Conservation (phyloP, 1,284 basidiomycete genomes). For the Fomitopsis betulina region DNA sequence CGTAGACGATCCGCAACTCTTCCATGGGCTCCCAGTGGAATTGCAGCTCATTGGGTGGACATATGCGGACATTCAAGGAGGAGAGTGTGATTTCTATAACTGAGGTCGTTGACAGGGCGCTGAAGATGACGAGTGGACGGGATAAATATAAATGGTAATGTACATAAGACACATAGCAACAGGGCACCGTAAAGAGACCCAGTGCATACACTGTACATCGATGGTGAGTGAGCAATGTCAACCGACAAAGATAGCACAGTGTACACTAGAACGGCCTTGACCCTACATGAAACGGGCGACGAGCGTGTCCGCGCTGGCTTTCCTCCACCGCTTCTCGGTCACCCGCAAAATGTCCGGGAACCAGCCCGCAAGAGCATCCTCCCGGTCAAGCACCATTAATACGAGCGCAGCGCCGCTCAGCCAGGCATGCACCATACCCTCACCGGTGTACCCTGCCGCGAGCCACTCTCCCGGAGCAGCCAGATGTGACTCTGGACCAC, state of each 20-base stretch:
- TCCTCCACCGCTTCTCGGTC: slow-evolving; percentile 44
- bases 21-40: slow-evolving; percentile 42
- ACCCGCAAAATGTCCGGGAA: slow-evolving; percentile 51
- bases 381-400: slow-evolving; percentile 43
- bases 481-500: not conserved
- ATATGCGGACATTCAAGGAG: slow-evolving; percentile 46
- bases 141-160: not conserved
- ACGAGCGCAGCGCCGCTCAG: slow-evolving; percentile 53
- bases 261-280: too few relatives aligned
- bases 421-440: slow-evolving; percentile 69
- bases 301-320: slow-evolving; percentile 33
- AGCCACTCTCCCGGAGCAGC: slow-evolving; percentile 43
- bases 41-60: slow-evolving; percentile 48
- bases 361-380: slow-evolving; percentile 33
- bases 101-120: slow-evolving; percentile 31
- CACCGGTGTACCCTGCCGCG: slow-evolving; percentile 56
- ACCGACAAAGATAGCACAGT: not conserved
- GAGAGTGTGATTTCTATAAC: slow-evolving; percentile 41
- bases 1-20: slow-evolving; percentile 41
- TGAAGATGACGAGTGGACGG: slow-evolving; percentile 19
- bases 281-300: slow-evolving; percentile 17
- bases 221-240: not conserved
- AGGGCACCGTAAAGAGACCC: not conserved
- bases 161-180: not conserved
- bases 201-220: too few relatives aligned